Conservation (phyloP, 1,284 basidiomycete species). For the Papiliotrema nemorosa region DNA sequence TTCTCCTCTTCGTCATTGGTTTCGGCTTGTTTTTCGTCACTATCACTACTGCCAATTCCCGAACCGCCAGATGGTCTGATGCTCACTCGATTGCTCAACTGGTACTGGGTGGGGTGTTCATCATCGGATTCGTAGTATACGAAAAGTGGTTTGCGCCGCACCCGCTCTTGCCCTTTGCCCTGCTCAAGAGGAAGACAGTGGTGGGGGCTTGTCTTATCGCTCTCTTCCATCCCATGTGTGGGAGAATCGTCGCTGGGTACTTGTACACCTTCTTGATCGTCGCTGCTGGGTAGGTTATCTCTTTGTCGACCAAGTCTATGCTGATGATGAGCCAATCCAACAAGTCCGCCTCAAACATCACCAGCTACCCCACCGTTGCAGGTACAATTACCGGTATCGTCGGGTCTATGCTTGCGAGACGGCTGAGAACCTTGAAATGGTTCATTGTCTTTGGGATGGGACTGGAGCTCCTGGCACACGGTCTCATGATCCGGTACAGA, state of each 20-base stretch:
- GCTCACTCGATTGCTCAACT: slow-evolving; percentile 41
- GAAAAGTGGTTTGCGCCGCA: slow-evolving; percentile 39
- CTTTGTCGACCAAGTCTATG: slow-evolving; percentile 11
- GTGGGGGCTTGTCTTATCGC: slow-evolving; percentile 37
- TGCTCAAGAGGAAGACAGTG: slow-evolving; percentile 42
- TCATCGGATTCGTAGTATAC: slow-evolving; percentile 34
- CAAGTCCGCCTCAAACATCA: slow-evolving; percentile 33
- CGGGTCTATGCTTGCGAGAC: slow-evolving; percentile 23
- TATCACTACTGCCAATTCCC: slow-evolving; percentile 43
- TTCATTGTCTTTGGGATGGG: slow-evolving; percentile 39
- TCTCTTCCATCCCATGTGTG: slow-evolving; percentile 40
- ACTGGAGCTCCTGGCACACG: slow-evolving; percentile 32
- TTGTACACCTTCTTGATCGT: slow-evolving; percentile 28
- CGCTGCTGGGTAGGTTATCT: slow-evolving; percentile 19
- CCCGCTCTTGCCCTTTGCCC: slow-evolving; percentile 41
- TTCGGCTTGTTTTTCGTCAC: slow-evolving; percentile 43
- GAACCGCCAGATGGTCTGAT: slow-evolving; percentile 38
- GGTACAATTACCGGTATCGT: slow-evolving; percentile 30
- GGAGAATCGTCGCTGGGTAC: slow-evolving; percentile 38
- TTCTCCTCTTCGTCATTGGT: slow-evolving; percentile 41
- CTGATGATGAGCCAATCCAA: slow-evolving; percentile 27
- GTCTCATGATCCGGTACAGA: slow-evolving; percentile 45
- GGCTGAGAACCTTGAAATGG: slow-evolving; percentile 37
- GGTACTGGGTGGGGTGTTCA: slow-evolving; percentile 29
- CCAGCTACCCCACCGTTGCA: slow-evolving; percentile 29